Percentiles rank a stretch among this genome's conserved stretches.
These are phyloP conservation scores for Speleostelium caveatum DNA, from an alignment of 78 protist species.

Conservation along the genomic window DNA sequence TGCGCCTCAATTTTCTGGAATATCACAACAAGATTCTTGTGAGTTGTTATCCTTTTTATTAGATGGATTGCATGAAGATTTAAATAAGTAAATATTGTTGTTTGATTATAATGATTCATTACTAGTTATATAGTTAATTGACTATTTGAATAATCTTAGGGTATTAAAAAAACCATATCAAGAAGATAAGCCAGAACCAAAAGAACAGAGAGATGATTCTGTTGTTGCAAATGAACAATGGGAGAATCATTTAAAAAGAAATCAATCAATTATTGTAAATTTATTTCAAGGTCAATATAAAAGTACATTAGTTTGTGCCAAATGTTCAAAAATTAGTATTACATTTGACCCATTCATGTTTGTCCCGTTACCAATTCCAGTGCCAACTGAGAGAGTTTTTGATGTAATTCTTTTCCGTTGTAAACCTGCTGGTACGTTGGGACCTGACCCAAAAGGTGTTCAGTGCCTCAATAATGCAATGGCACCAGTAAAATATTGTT, in stretches of 20 bases:
- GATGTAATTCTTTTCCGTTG: conserved; percentile 50
- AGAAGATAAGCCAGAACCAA: conserved; percentile 73
- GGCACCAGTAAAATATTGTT: conserved; percentile 63
- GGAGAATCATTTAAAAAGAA: conserved; percentile 85
- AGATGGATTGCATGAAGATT: conserved; percentile 95
- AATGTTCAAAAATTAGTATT: conserved; percentile 55
- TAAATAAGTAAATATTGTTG: conserved; percentile 82
- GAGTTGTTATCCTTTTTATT: conserved; percentile 87
- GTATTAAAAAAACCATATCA: conserved; percentile 82
- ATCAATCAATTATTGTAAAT: conserved; percentile 90
- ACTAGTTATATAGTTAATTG: neutral
- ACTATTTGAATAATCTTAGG: neutral
- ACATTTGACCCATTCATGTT: conserved; percentile 92
- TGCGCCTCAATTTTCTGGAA: conserved; percentile 90
- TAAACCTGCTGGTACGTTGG: conserved; percentile 31
- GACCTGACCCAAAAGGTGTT: conserved; percentile 63
- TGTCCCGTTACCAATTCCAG: conserved; percentile 90
- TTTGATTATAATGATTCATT: neutral
- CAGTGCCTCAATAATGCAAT: conserved; percentile 55
- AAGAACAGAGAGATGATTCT: conserved; percentile 69
- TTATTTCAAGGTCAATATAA: conserved; percentile 92
- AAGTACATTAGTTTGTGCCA: conserved; percentile 80
- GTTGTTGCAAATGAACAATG: conserved; percentile 88
- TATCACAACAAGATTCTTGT: conserved; percentile 93
- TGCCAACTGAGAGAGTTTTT: conserved; percentile 53